Evolutionary conservation across 148 eudicot species (phyloP).

Genomic region (Silene conica): DNA sequence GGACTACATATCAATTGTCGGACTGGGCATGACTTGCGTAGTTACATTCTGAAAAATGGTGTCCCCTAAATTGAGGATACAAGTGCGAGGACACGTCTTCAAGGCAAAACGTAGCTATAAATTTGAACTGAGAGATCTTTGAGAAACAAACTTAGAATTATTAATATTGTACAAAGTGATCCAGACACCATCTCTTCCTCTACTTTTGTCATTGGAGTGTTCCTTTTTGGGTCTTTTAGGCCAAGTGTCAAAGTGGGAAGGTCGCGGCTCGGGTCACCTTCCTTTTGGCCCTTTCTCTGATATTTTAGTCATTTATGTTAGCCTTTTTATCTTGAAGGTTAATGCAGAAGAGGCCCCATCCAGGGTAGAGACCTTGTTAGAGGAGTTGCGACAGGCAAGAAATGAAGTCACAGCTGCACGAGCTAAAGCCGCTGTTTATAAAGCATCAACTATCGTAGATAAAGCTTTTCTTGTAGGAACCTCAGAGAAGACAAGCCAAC

Average conservation of each 20-base stretch:
- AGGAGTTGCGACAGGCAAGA: conserved; percentile 69
- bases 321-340: conserved; percentile 41
- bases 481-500: conserved; percentile 51
- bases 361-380: conserved; percentile 63
- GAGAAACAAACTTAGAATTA: too few species aligned
- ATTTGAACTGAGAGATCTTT: too few species aligned
- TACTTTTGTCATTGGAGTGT: not conserved
- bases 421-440: conserved; percentile 75
- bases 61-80: too few species aligned
- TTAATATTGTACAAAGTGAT: not conserved
- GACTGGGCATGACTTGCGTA: not conserved
- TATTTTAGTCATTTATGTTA: not conserved
- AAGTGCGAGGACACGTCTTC: too few species aligned
- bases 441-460: conserved; percentile 58
- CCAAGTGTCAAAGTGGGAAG: not conserved
- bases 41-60: too few species aligned
- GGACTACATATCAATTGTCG: not conserved
- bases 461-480: conserved; percentile 61
- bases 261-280: not conserved
- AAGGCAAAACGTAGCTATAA: too few species aligned
- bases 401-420: conserved; percentile 81
- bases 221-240: not conserved
- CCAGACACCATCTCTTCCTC: not conserved
- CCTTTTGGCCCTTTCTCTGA: too few species aligned
- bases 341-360: conserved; percentile 87